phyloP scores from a whole-genome alignment of 164 flowering plant genomes.

The Warburgia ugandensis region DNA sequence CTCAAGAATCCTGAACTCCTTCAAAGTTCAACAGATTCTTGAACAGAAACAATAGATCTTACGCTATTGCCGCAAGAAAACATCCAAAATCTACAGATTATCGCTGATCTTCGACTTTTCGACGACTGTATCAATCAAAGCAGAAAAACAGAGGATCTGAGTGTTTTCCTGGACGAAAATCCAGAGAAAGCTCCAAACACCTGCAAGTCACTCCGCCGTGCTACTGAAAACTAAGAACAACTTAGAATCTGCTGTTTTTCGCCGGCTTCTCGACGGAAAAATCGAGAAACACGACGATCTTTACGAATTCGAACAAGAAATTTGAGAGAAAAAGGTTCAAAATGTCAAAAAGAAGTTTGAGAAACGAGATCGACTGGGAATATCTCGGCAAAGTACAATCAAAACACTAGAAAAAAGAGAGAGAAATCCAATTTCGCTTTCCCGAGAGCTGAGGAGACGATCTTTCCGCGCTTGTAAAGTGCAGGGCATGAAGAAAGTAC shows the following conservation, averaged over 20 bases:
- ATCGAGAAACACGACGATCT: slow-evolving; percentile 4
- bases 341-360: too few relatives aligned
- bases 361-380: too few relatives aligned
- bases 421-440: not conserved
- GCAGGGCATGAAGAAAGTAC: not conserved
- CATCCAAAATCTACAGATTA: too few relatives aligned
- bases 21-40: too few relatives aligned
- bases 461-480: not conserved
- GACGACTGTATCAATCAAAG: not conserved
- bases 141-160: slow-evolving; percentile 4
- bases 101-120: too few relatives aligned
- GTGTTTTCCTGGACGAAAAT: not conserved
- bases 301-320: not conserved
- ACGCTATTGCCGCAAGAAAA: too few relatives aligned
- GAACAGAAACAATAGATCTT: too few relatives aligned
- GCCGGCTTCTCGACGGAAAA: not conserved
- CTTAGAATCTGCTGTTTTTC: not conserved
- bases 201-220: not conserved
- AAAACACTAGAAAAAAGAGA: too few relatives aligned
- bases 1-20: too few relatives aligned
- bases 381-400: too few relatives aligned
- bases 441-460: not conserved
- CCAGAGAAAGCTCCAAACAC: not conserved
- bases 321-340: too few relatives aligned
- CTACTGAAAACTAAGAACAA: not conserved